These are phyloP conservation scores for Sideroxylon spinosum DNA, from an alignment of 179 eudicot species.

Conservation along the genomic window DNA sequence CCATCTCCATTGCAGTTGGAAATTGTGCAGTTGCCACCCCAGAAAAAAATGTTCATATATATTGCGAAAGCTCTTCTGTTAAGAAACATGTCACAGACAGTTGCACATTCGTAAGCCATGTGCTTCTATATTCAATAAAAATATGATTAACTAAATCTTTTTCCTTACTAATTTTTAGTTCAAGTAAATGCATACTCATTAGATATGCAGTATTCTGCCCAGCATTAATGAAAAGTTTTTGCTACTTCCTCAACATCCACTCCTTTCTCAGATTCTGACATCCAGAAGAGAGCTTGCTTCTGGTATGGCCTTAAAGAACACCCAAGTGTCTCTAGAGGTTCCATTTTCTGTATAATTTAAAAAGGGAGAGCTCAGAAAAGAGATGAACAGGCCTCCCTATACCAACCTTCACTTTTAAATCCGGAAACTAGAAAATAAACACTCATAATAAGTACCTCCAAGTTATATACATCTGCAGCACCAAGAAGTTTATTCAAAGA, in stretches of 20 bases:
- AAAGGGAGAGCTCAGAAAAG: background rate
- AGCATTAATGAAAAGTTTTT: conserved; percentile 64
- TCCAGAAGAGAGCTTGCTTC: conserved; percentile 73
- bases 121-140: background rate
- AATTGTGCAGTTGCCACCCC: conserved; percentile 61
- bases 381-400: background rate
- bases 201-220: conserved; percentile 55
- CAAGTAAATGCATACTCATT: conserved; percentile 38
- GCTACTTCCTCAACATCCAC: conserved; percentile 40
- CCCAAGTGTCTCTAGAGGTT: conserved; percentile 42
- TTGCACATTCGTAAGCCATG: background rate
- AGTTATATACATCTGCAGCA: conserved; percentile 47
- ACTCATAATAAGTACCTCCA: conserved; percentile 33
- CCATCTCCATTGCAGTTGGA: conserved; percentile 51
- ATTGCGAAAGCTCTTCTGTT: conserved; percentile 56
- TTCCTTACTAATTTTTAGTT: background rate
- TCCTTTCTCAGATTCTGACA: conserved; percentile 49
- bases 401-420: background rate
- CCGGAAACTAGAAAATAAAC: background rate
- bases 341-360: conserved; percentile 45
- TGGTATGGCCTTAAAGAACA: conserved; percentile 65
- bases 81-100: background rate
- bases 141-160: background rate
- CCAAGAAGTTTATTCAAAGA: conserved; percentile 63
- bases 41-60: conserved; percentile 55